These are phyloP conservation scores for Aspergillus fischeri DNA, from an alignment of 2,329 filamentous ascomycete genomes.

Conservation along the genomic window DNA sequence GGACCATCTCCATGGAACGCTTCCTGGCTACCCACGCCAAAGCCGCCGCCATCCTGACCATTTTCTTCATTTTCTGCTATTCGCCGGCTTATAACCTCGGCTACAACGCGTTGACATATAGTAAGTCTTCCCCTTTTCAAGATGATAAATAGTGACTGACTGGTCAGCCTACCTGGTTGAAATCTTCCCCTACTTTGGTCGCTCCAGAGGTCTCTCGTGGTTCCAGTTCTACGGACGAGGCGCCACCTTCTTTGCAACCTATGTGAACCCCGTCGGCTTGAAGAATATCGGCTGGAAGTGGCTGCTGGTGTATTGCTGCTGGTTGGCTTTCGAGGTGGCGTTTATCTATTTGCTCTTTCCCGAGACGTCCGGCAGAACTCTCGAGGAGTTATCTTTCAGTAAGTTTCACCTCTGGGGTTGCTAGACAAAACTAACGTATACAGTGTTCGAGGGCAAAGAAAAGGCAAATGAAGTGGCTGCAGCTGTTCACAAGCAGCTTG, in stretches of 20 bases:
- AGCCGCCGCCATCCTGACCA: conserved; percentile 36
- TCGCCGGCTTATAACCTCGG: conserved; percentile 60
- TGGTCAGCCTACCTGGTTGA: conserved; percentile 50
- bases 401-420: conserved; percentile 14
- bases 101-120: conserved; percentile 60
- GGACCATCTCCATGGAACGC: conserved; percentile 48
- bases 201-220: conserved; percentile 56
- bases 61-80: conserved; percentile 61
- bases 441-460: conserved; percentile 37
- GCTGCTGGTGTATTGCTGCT: conserved; percentile 42
- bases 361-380: conserved; percentile 39
- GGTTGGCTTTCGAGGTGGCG: conserved; percentile 39
- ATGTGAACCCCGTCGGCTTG: conserved; percentile 46
- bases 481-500: conserved; percentile 36
- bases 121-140: conserved; percentile 4
- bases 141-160: not conserved
- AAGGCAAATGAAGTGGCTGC: conserved; percentile 32
- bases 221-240: conserved; percentile 53
- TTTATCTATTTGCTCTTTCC: conserved; percentile 47
- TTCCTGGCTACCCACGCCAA: conserved; percentile 31
- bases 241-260: conserved; percentile 49
- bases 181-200: conserved; percentile 55
- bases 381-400: conserved; percentile 47
- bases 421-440: conserved; percentile 9
- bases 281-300: conserved; percentile 43